These are phyloP conservation scores for Hypoxylon lenormandii DNA, from an alignment of 495 filamentous ascomycete genomes.

Conservation along the genomic window DNA sequence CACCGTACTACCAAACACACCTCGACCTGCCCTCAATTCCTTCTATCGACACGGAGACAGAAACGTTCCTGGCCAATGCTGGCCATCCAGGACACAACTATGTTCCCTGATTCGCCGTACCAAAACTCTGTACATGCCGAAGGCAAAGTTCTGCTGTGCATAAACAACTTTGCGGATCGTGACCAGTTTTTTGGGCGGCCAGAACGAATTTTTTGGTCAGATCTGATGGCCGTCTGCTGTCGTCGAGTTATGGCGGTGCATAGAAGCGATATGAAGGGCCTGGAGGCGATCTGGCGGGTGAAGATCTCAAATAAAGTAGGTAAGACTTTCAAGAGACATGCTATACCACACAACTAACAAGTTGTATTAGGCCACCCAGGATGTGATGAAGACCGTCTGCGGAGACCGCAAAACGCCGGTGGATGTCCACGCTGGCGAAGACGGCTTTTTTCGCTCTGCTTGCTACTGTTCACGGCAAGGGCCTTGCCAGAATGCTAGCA, in stretches of 20 bases:
- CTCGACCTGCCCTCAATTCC: slow-evolving; percentile 3
- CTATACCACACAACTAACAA: slow-evolving; percentile 8
- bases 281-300: slow-evolving; percentile 8
- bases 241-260: slow-evolving; percentile 1
- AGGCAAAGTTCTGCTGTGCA: slow-evolving; percentile 15
- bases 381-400: slow-evolving; percentile 5
- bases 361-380: slow-evolving; percentile 4
- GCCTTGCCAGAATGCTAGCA: slow-evolving; percentile 11
- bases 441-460: slow-evolving; percentile 13
- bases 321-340: not conserved
- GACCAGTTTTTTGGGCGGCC: slow-evolving; percentile 1
- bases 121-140: slow-evolving; percentile 11
- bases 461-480: slow-evolving; percentile 11
- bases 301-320: slow-evolving; percentile 4
- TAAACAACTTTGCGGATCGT: slow-evolving; percentile 3
- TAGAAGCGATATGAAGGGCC: not conserved
- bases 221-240: slow-evolving; percentile 8
- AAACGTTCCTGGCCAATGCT: not conserved
- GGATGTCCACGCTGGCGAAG: slow-evolving; percentile 8
- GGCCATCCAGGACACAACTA: slow-evolving; percentile 6
- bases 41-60: slow-evolving; percentile 2
- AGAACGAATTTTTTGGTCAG: slow-evolving; percentile 12
- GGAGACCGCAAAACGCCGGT: slow-evolving; percentile 9
- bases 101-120: slow-evolving; percentile 4
- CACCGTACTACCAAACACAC: slow-evolving; percentile 1